Percentiles rank a stretch among this genome's conserved stretches.
Conservation (phyloP, 768 basidiomycete genomes). For the Mycena epipterygia region DNA sequence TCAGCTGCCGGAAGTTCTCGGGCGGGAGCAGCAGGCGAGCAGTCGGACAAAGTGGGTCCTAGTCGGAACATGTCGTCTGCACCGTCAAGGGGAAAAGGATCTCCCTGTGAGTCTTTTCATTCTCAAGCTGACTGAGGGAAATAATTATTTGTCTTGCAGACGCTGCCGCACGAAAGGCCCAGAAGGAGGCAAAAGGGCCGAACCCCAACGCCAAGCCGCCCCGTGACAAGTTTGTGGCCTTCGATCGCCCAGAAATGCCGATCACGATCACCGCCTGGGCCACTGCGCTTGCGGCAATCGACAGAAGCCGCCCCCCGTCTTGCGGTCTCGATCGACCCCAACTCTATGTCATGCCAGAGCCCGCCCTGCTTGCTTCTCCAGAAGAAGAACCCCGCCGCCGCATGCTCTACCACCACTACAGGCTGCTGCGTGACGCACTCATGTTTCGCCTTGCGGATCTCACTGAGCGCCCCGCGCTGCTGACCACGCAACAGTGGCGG, state of each 20-base stretch:
- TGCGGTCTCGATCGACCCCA: constrained; percentile 13
- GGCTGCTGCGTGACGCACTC: constrained; percentile 2
- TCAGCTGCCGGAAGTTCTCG: no score
- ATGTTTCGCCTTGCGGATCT: constrained; percentile 15
- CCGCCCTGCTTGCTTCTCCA: constrained; percentile 12
- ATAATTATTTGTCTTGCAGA: no score
- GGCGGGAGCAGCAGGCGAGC: no score
- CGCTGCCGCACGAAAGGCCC: constrained; percentile 12
- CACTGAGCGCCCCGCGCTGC: not conserved
- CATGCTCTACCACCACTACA: constrained; percentile 19
- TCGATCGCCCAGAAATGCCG: constrained; percentile 17
- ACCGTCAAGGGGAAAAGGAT: constrained; percentile 3
- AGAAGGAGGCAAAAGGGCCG: constrained; percentile 4
- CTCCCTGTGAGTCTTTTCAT: not conserved
- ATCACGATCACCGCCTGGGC: constrained; percentile 12
- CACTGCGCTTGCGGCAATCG: constrained; percentile 7
- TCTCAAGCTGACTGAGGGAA: not conserved
- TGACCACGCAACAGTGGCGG: constrained; percentile 18
- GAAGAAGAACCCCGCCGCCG: no score
- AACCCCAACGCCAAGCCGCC: constrained; percentile 1
- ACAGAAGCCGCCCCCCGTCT: constrained; percentile 4
- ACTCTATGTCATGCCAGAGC: constrained; percentile 17
- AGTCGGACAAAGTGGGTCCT: no score
- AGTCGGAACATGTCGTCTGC: no score
- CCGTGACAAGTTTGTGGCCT: constrained; percentile 7